Conservation (phyloP, 352 stramenopile genomes). For the Pythium dissimile region DNA sequence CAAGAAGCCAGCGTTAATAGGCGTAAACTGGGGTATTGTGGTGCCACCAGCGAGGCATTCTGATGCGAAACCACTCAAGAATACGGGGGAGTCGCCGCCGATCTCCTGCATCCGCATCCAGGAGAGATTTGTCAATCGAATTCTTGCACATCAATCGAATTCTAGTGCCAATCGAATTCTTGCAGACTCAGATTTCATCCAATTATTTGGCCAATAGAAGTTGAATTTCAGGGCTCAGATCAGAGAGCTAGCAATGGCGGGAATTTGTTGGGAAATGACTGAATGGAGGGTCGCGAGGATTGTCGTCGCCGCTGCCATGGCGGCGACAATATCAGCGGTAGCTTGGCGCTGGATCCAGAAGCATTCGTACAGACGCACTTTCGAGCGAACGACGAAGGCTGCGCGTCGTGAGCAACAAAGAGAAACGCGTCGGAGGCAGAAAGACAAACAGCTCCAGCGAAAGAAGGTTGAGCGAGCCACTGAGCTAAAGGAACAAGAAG, state of each 20-base stretch:
- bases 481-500: not conserved
- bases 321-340: not conserved
- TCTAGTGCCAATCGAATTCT: not conserved
- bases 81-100: slow-evolving; percentile 2
- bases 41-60: slow-evolving; percentile 1
- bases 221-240: too few relatives aligned
- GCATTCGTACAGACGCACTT: not conserved
- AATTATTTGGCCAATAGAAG: not conserved
- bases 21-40: not conserved
- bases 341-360: not conserved
- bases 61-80: slow-evolving; percentile 10
- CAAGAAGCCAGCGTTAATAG: not conserved
- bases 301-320: not conserved
- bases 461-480: slow-evolving; percentile 6
- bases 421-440: slow-evolving; percentile 8
- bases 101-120: slow-evolving; percentile 3
- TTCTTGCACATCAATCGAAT: not conserved
- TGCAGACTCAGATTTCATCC: not conserved
- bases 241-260: too few relatives aligned
- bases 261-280: not conserved
- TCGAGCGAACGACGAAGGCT: not conserved
- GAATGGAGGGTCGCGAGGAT: not conserved
- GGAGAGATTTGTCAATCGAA: not conserved
- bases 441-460: slow-evolving; percentile 7
- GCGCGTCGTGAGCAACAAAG: slow-evolving; percentile 14